Evolutionary conservation across 768 basidiomycete genomes (phyloP).

Genomic region (Rossbeevera mucosa): DNA sequence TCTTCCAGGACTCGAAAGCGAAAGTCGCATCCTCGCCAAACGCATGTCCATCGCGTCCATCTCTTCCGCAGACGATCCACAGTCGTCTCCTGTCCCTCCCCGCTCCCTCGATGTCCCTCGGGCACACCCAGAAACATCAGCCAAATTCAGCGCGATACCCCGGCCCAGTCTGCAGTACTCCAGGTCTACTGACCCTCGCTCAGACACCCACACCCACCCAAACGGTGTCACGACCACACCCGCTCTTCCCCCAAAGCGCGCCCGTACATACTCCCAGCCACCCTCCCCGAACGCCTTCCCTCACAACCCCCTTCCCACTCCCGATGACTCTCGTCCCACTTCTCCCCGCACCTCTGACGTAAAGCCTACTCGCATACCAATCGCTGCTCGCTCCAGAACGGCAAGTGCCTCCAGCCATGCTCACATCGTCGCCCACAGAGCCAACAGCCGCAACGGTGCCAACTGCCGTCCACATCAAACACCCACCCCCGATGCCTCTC

Average conservation of each 20-base stretch:
- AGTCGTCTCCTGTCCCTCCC: constrained; percentile 18
- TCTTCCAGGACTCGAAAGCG: constrained; percentile 65
- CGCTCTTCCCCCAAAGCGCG: constrained; percentile 40
- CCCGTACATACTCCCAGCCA: constrained; percentile 62
- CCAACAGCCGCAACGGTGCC: constrained; percentile 33
- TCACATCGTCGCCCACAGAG: constrained; percentile 34
- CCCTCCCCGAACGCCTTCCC: constrained; percentile 30
- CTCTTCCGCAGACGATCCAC: constrained; percentile 47
- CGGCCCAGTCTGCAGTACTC: constrained; percentile 40
- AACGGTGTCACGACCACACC: constrained; percentile 29
- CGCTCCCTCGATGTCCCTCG: constrained; percentile 19
- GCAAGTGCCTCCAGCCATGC: constrained; percentile 39
- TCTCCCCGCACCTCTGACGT: constrained; percentile 42
- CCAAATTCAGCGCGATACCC: constrained; percentile 42
- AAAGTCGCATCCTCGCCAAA: constrained; percentile 72
- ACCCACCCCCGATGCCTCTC: constrained; percentile 26
- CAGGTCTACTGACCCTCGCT: constrained; percentile 25
- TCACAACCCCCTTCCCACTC: constrained; percentile 30
- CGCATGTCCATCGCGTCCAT: constrained; percentile 75
- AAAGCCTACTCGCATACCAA: constrained; percentile 47
- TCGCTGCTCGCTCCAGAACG: constrained; percentile 38
- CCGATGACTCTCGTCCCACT: constrained; percentile 38
- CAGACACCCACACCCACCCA: constrained; percentile 22
- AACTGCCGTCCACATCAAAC: constrained; percentile 21
- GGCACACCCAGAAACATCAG: constrained; percentile 30